Evolutionary conservation across 73 alveolate genomes (phyloP).

Genomic region (Effrenium voratum): DNA sequence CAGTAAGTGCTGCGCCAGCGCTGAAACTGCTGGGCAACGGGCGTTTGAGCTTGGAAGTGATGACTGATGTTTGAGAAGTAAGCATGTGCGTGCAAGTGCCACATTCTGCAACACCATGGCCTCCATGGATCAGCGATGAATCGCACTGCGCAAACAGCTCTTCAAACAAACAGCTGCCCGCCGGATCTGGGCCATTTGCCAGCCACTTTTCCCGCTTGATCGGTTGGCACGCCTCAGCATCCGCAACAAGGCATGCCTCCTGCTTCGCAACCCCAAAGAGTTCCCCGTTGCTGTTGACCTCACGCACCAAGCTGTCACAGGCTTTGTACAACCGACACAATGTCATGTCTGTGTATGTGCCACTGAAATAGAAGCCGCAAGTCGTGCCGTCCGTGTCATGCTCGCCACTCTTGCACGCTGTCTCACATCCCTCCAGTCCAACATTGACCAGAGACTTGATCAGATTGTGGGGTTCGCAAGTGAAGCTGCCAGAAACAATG

Average conservation of each 20-base stretch:
- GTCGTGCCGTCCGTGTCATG: not conserved
- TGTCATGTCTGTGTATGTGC: constrained; percentile 21
- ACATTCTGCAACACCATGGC: constrained; percentile 2
- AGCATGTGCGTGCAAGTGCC: constrained; percentile 3
- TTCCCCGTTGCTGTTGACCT: constrained; percentile 51
- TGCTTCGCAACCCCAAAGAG: not conserved
- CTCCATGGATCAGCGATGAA: constrained; percentile 18
- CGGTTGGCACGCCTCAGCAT: constrained; percentile 4
- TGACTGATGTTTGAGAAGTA: not conserved
- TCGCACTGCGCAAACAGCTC: constrained; percentile 36
- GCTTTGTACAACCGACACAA: constrained; percentile 25
- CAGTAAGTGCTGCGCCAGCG: not conserved
- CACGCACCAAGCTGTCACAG: constrained; percentile 17
- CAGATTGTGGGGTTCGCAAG: not conserved
- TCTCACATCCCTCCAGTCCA: constrained; percentile 16
- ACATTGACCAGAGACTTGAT: not conserved
- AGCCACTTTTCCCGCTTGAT: constrained; percentile 50
- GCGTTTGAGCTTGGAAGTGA: constrained; percentile 25
- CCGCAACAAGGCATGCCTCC: not conserved
- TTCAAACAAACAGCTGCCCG: not conserved
- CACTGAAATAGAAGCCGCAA: constrained; percentile 36
- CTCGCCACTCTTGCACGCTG: constrained; percentile 27
- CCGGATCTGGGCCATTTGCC: not conserved
- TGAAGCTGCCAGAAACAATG: constrained; percentile 12
- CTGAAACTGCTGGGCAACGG: constrained; percentile 2